These are phyloP conservation scores for Ophiocordyceps camponoti-rufipedis DNA, from an alignment of 2,329 filamentous ascomycete species.

Conservation along the genomic window DNA sequence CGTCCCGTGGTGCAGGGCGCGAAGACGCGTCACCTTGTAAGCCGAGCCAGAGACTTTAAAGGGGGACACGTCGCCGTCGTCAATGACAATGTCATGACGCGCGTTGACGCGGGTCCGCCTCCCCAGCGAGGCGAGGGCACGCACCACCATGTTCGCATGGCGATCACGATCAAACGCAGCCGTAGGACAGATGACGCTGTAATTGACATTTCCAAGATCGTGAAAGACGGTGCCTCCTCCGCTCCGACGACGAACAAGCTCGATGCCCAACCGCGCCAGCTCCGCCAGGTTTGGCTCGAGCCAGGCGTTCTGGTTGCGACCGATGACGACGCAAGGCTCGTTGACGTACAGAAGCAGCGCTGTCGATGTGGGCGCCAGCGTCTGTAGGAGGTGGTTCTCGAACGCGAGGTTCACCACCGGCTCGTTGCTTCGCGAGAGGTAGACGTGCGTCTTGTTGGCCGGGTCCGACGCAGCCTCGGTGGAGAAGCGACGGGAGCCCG, in stretches of 20 bases:
- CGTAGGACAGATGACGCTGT: slow-evolving; percentile 73
- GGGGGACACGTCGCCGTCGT: slow-evolving; percentile 16
- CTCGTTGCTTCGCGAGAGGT: slow-evolving; percentile 49
- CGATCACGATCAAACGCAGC: slow-evolving; percentile 62
- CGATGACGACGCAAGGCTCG: slow-evolving; percentile 71
- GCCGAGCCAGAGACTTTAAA: slow-evolving; percentile 87
- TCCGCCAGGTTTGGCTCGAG: slow-evolving; percentile 62
- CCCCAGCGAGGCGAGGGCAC: slow-evolving; percentile 49
- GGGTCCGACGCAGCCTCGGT: slow-evolving; percentile 20
- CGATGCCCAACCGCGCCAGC: slow-evolving; percentile 23
- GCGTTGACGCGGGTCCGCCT: slow-evolving; percentile 58
- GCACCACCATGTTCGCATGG: slow-evolving; percentile 83
- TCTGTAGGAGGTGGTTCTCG: slow-evolving; percentile 75
- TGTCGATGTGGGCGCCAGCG: slow-evolving; percentile 50
- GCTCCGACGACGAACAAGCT: slow-evolving; percentile 65
- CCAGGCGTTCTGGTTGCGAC: slow-evolving; percentile 97
- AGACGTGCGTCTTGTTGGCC: slow-evolving; percentile 43
- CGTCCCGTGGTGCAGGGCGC: slow-evolving; percentile 85
- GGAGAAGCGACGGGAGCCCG: slow-evolving; percentile 9
- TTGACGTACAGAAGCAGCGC: slow-evolving; percentile 83
- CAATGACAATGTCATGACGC: slow-evolving; percentile 81
- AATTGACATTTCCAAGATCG: slow-evolving; percentile 85
- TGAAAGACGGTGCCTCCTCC: slow-evolving; percentile 93
- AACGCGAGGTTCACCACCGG: slow-evolving; percentile 86
- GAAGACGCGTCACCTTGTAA: slow-evolving; percentile 70